These are phyloP conservation scores for Tuber indicum DNA, from an alignment of 495 filamentous ascomycete genomes.

Conservation along the genomic window DNA sequence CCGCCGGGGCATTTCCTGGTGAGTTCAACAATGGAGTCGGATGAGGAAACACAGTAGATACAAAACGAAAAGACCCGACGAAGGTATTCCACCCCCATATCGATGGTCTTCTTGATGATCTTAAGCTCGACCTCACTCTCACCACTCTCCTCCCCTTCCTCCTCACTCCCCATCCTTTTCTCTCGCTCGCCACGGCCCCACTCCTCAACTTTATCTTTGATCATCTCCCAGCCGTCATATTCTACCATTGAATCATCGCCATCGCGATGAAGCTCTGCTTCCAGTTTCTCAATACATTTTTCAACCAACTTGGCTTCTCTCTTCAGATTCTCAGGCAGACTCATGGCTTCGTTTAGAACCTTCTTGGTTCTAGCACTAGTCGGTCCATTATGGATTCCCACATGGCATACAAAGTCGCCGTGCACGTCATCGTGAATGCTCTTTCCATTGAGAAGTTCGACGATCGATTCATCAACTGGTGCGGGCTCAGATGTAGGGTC, in stretches of 20 bases:
- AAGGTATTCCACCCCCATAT: conserved; percentile 92
- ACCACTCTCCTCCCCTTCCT: conserved; percentile 60
- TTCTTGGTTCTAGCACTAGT: conserved; percentile 77
- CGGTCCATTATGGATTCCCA: conserved; percentile 88
- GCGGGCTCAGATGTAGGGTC: conserved; percentile 54
- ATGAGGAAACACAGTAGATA: conserved; percentile 98
- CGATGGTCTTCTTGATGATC: conserved; percentile 93
- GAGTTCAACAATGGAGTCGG: conserved; percentile 92
- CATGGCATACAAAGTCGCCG: conserved; percentile 94
- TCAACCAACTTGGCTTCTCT: conserved; percentile 40
- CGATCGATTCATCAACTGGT: conserved; percentile 65
- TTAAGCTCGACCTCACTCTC: conserved; percentile 60
- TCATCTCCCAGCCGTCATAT: conserved; percentile 45
- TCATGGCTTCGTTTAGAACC: conserved; percentile 54
- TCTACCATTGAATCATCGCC: conserved; percentile 41
- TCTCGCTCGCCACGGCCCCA: conserved; percentile 57
- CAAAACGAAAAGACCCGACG: conserved; percentile 96
- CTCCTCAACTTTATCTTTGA: conserved; percentile 80
- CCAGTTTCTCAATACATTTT: conserved; percentile 60
- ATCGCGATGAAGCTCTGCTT: conserved; percentile 61
- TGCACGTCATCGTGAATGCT: conserved; percentile 86
- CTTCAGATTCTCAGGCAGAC: conserved; percentile 41
- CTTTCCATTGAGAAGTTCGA: conserved; percentile 91
- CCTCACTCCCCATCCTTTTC: conserved; percentile 56
- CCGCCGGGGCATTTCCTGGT: conserved; percentile 93